Evolutionary conservation across 768 basidiomycete species (phyloP).

Genomic region (Cystobasidium tubakii): DNA sequence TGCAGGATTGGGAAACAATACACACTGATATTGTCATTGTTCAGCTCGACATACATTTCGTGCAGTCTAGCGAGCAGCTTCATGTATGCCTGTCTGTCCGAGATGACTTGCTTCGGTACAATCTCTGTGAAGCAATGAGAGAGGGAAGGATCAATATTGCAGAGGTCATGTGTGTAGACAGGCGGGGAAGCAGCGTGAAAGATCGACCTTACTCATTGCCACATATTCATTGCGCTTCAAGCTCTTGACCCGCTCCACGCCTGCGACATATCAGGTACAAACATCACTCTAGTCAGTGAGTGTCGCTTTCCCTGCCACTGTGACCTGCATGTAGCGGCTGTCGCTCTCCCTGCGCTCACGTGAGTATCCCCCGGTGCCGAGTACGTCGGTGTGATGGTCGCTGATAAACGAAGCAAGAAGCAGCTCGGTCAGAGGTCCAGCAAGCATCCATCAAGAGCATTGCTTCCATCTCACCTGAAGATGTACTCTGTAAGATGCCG

Average conservation of each 20-base stretch:
- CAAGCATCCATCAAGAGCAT: too few species aligned
- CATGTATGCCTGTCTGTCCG: constrained; percentile 16
- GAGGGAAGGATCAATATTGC: too few species aligned
- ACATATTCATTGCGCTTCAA: constrained; percentile 24
- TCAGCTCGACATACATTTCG: constrained; percentile 31
- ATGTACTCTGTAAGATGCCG: not conserved
- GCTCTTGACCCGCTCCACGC: constrained; percentile 30
- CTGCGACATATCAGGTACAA: not conserved
- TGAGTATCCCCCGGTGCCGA: constrained; percentile 32
- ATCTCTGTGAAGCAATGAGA: not conserved
- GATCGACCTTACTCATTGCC: constrained; percentile 9
- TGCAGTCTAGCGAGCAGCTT: constrained; percentile 26
- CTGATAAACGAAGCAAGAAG: not conserved
- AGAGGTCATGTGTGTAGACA: too few species aligned
- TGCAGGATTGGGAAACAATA: not conserved
- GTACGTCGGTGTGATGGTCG: constrained; percentile 34
- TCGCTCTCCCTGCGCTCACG: not conserved
- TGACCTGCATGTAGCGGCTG: too few species aligned
- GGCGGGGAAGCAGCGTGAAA: not conserved
- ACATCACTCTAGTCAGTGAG: not conserved
- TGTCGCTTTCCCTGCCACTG: too few species aligned
- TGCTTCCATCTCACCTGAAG: constrained; percentile 4
- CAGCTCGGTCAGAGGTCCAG: not conserved
- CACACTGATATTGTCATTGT: constrained; percentile 28
- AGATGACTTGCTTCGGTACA: constrained; percentile 28